A percentile compares a stretch with the other conserved stretches of the same genome.
These are phyloP conservation scores for Dictyostelium intermedium DNA, from an alignment of 78 protist species.

Conservation along the genomic window DNA sequence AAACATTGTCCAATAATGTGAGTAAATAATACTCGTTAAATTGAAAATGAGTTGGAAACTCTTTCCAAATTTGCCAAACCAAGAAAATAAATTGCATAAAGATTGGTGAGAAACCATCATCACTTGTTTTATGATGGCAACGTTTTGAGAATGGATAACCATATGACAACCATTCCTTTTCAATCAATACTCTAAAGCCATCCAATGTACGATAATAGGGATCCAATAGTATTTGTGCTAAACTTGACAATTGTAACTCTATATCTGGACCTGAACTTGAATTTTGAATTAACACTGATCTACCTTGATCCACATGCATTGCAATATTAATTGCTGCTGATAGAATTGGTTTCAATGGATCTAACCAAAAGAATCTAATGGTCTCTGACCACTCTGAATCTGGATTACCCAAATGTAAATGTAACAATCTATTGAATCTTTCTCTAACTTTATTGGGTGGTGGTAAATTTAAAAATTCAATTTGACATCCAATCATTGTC, in stretches of 20 bases:
- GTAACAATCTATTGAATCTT: constrained; percentile 1
- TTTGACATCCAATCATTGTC: constrained; percentile 60
- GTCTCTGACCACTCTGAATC: constrained; percentile 42
- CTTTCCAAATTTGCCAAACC: constrained; percentile 86
- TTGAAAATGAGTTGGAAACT: constrained; percentile 79
- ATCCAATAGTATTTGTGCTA: constrained; percentile 74
- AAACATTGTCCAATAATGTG: constrained; percentile 4
- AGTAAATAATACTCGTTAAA: constrained; percentile 56
- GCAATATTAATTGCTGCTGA: constrained; percentile 49
- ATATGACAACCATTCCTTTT: constrained; percentile 84
- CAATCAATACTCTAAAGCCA: constrained; percentile 84
- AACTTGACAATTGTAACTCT: constrained; percentile 20
- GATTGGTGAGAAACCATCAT: constrained; percentile 81
- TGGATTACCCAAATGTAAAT: constrained; percentile 41
- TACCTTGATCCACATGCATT: constrained; percentile 42
- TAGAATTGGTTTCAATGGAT: constrained; percentile 14
- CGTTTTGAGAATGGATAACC: constrained; percentile 76
- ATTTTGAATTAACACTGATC: constrained; percentile 40
- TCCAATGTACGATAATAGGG: constrained; percentile 83
- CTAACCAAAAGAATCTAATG: constrained; percentile 42
- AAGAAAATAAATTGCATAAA: constrained; percentile 90
- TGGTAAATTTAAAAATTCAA: constrained; percentile 33
- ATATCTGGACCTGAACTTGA: constrained; percentile 25
- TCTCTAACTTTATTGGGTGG: neutral
- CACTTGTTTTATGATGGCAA: constrained; percentile 3